Conservation (phyloP, 306 rosid genomes). For the Glycine tomentella region DNA sequence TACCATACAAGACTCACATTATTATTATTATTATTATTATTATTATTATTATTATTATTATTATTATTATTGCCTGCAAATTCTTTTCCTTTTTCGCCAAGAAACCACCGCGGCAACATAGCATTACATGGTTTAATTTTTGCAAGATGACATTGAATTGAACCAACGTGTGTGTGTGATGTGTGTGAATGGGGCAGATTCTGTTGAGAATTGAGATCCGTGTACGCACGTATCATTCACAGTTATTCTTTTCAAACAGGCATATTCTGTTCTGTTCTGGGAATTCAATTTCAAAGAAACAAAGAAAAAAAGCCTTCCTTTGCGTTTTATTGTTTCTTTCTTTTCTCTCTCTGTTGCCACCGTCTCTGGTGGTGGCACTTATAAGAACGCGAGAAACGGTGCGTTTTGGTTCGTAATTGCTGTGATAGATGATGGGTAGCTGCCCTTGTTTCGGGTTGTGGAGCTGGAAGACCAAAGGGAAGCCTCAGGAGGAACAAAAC, state of each 20-base stretch:
- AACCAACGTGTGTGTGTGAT: neutral
- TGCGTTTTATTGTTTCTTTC: neutral
- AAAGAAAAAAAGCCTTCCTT: neutral
- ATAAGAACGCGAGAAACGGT: neutral
- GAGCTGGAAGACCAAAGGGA: conserved; percentile 38
- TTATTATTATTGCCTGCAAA: neutral
- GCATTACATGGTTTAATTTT: neutral
- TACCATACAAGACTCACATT: too few species aligned
- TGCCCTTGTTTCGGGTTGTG: conserved; percentile 53
- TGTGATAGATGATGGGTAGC: conserved; percentile 25
- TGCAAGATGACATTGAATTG: neutral
- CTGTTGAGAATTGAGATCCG: conserved; percentile 8
- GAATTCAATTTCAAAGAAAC: neutral
- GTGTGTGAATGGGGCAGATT: neutral
- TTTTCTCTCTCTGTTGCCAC: neutral
- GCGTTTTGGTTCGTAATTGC: conserved; percentile 8
- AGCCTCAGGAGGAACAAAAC: conserved; percentile 2
- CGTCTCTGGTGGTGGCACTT: conserved; percentile 22
- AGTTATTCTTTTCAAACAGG: neutral
- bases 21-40: neutral
- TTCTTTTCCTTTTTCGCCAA: conserved; percentile 3
- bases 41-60: too few species aligned
- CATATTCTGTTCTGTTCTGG: conserved; percentile 15
- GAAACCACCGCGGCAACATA: neutral
- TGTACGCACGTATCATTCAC: neutral